A percentile compares a stretch with the other conserved stretches of the same genome.
Conservation (phyloP, 331 rosid species). For the Cydonia oblonga region DNA sequence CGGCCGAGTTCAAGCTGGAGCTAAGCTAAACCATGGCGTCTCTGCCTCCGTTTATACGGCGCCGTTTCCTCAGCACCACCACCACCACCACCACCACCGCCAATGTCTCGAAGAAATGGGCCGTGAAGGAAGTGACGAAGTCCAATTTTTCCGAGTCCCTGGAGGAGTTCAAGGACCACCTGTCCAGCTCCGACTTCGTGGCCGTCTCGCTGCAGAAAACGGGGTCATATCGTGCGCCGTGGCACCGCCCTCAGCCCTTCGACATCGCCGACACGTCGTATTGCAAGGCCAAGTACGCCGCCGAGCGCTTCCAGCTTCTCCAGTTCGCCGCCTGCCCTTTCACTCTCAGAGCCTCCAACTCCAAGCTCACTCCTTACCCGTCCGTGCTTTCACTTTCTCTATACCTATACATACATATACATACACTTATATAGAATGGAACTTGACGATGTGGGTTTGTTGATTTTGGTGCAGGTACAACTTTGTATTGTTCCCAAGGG, state of each 20-base stretch:
- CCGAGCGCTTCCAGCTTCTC: conserved; percentile 65
- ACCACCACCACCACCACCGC: background rate
- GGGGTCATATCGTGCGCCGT: conserved; percentile 46
- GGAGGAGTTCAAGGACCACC: conserved; percentile 35
- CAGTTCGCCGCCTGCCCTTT: conserved; percentile 86
- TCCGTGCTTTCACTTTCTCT: conserved; percentile 22
- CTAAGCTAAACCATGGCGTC: conserved; percentile 16
- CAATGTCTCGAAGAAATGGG: conserved; percentile 26
- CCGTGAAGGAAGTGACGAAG: conserved; percentile 57
- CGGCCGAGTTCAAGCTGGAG: background rate
- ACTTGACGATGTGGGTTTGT: background rate
- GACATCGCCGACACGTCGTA: conserved; percentile 66
- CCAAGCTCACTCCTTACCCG: conserved; percentile 64
- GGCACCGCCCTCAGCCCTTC: conserved; percentile 62
- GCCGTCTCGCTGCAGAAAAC: conserved; percentile 61
- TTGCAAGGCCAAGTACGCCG: conserved; percentile 51
- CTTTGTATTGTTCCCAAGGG: conserved; percentile 75
- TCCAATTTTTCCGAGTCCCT: conserved; percentile 46
- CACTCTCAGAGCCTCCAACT: conserved; percentile 30
- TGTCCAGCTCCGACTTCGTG: conserved; percentile 53
- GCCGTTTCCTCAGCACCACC: conserved; percentile 31
- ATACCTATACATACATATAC: background rate
- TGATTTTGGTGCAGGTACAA: conserved; percentile 55
- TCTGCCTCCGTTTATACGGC: conserved; percentile 19
- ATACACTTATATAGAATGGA: no score